Evolutionary conservation across 2,329 filamentous ascomycete genomes (phyloP), one percentile per base, ranked within the genome.

Genomic region (Colletotrichum coccodes): DNA sequence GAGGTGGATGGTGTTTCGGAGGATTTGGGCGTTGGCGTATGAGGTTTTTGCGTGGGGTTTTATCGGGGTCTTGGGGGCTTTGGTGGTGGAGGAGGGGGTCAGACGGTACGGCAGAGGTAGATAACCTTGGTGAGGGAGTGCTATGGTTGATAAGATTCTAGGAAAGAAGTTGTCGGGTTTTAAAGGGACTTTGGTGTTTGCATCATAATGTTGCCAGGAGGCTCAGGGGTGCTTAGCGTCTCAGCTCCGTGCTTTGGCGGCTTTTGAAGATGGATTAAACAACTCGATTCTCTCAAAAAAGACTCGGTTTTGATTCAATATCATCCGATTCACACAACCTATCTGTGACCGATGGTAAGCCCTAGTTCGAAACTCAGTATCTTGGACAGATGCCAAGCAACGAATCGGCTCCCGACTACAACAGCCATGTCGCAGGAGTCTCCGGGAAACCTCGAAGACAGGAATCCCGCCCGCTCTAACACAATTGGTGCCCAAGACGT

Each of bases 41-140:
- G 47, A 52, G 56, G 18, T 47, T 16, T 57, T 67, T 38, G 28
- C 63, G 18, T 62, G 67, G 67, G 56, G 50, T 3, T 16, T 61
- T 6, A 9, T 67, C 3, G 46, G 47, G 32, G 7, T 18, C 16
- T 30, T n/a, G 47, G 14, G 4, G 5, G 16, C 32, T 21, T 60
- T 59, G 42, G 11, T 8, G 4, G 30, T 32, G 0, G 54, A 60
- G 40, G 54, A 50, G 23, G 23, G 7, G 1, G 2, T 49, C 6
- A 56, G 32, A 7, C 50, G 54, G 16, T 8, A 38, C 49, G 40
- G 5, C 9, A 1, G 12, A 62, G n/a, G 49, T 18, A 18, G 12
- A 28, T 18, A 23, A 8, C 14, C 3, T 28, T n/a, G 23, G 8
- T 16, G 14, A 23, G n/a, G 40, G 16, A 4, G 21, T 11, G 12